Base-by-base conservation (phyloP, 1,284 basidiomycete genomes). In the Tilletia walkeri region DNA sequence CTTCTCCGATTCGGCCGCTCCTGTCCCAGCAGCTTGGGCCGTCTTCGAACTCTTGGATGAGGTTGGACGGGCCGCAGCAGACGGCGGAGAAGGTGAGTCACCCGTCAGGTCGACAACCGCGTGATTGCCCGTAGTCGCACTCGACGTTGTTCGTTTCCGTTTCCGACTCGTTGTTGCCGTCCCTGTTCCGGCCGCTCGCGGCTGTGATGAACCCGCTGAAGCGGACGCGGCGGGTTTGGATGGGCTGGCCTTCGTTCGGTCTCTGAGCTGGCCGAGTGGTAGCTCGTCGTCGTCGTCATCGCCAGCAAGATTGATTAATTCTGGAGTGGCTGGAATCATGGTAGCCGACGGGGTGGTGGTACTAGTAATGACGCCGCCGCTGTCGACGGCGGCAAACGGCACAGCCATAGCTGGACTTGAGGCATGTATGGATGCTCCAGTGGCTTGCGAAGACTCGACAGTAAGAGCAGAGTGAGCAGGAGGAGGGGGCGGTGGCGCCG, bases 221-320 rank as follows among this genome's bases (percentile, higher is more conserved):
- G 4, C 24, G 18, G 50, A 30, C 59, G 59, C 59, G 9, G 16
- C 9, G 18, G 59, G 59, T 20, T 63, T 39, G 59, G 59, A 38
- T 3, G 59, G 59, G 34, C 59, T 63, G 12, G 34, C 4, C 59
- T 63, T 63, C 36, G 36, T 63, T 20, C 59, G 30, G 18, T 63
- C 59, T n/a, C 59, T 34, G 36, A 63, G 59, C 36, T 63, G 59
- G 7, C 59, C 59, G 36, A 63, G 59, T 16, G 59, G 59, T 12
- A 63, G 59, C 34, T 63, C 59, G 36, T 63, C 59, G 14, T 45
- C 41, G 41, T 45, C 41, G 18, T 63, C 59, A 63, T 63, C 59
- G 16, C 36, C 59, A 16, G 59, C 59, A 14, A 63, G 59, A 20
- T 63, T 38, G 59, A 63, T 63, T 9, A 63, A 1, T 45, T 45